A percentile compares a stretch with the other conserved stretches of the same genome.
Conservation (phyloP, 805 yeast genomes). For the Kodamaea restingae region DNA sequence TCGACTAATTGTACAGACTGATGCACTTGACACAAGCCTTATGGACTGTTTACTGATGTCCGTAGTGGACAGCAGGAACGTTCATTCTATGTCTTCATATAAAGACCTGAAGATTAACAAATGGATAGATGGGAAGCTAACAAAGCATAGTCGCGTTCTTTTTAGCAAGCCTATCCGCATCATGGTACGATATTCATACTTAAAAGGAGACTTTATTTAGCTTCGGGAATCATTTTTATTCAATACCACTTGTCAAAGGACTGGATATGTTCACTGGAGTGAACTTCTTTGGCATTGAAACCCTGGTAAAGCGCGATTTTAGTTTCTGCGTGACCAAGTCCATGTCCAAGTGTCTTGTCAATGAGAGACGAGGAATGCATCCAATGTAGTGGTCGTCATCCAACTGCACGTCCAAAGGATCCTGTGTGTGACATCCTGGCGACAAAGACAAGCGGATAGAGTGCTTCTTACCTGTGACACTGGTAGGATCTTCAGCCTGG, state of each 20-base stretch:
- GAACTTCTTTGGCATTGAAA: conserved; percentile 83
- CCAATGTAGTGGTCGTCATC: conserved; percentile 96
- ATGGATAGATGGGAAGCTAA: no score
- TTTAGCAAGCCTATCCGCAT: no score
- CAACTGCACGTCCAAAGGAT: conserved; percentile 93
- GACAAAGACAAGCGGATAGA: conserved; percentile 88
- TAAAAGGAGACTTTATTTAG: no score
- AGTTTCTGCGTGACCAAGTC: conserved; percentile 81
- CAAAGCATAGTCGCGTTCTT: no score
- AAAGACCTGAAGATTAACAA: no score
- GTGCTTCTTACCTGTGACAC: conserved; percentile 71
- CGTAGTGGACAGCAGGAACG: no score
- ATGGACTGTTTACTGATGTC: no score
- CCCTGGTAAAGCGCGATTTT: conserved; percentile 78
- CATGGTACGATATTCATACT: no score
- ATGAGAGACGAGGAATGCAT: conserved; percentile 84
- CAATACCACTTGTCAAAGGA: conserved; percentile 37
- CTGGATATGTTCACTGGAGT: conserved; percentile 86
- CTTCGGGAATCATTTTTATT: no score
- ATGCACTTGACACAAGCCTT: no score
- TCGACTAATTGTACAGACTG: no score
- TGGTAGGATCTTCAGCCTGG: conserved; percentile 64
- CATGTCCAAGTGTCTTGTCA: conserved; percentile 91
- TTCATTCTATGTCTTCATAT: no score
- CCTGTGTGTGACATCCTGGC: conserved; percentile 98